Percentiles rank a stretch among this genome's conserved stretches.
Conservation (phyloP, 208 protist genomes). For the Trypanosoma melophagium region DNA sequence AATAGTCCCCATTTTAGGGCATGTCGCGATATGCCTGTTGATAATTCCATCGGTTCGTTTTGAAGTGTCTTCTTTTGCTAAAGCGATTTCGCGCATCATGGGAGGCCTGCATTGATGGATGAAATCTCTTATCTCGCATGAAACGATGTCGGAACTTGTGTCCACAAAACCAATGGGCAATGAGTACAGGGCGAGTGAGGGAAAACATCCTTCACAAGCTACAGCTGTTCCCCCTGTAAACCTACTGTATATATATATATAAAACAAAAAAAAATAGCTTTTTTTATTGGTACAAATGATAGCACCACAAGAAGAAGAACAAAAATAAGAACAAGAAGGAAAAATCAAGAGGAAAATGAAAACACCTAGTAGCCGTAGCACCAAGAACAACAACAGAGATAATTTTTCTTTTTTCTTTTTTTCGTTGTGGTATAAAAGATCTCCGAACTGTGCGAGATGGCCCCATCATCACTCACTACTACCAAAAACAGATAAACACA, state of each 20-base stretch:
- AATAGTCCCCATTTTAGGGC: conserved; percentile 43
- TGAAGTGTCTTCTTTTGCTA: conserved; percentile 79
- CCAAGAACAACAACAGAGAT: neutral
- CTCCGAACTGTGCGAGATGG: neutral
- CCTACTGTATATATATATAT: neutral
- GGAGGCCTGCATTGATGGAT: conserved; percentile 74
- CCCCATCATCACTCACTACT: too few species aligned
- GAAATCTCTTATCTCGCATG: conserved; percentile 89
- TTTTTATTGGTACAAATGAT: conserved; percentile 1
- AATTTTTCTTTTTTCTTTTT: neutral
- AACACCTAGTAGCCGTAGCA: neutral
- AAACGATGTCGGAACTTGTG: conserved; percentile 86
- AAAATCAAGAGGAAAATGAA: conserved; percentile 20
- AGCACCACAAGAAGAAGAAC: neutral
- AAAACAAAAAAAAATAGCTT: neutral
- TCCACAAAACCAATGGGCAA: conserved; percentile 88
- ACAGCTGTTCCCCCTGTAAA: conserved; percentile 14
- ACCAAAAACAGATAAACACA: too few species aligned
- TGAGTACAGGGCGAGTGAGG: conserved; percentile 46
- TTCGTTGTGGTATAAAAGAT: neutral
- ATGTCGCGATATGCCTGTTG: conserved; percentile 90
- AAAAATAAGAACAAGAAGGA: neutral
- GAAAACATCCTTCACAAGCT: conserved; percentile 41
- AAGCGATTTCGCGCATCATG: conserved; percentile 81
- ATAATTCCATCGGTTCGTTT: conserved; percentile 92